Evolutionary conservation across 1,139 yeast species (phyloP).

Genomic region (Candida glucosophila): DNA sequence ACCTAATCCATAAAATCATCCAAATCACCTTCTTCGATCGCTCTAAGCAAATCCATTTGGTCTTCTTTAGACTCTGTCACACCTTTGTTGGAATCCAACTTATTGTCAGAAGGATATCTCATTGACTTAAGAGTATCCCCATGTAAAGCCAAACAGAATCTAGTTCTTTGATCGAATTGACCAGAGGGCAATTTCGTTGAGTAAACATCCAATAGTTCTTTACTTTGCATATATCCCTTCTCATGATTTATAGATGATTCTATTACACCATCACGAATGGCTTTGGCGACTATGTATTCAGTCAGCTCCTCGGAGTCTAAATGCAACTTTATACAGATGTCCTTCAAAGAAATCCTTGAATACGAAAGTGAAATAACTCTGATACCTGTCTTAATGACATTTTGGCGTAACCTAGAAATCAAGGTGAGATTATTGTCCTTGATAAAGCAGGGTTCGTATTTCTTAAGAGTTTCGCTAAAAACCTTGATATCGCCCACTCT

Average conservation of each 20-base stretch:
- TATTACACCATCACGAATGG: slow-evolving; percentile 95
- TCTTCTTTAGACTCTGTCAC: slow-evolving; percentile 30
- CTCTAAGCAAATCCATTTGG: slow-evolving; percentile 37
- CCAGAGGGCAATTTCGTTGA: slow-evolving; percentile 82
- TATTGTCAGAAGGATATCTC: slow-evolving; percentile 68
- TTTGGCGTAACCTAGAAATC: slow-evolving; percentile 86
- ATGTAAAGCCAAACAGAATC: slow-evolving; percentile 83
- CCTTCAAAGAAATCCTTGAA: slow-evolving; percentile 84
- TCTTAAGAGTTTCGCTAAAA: slow-evolving; percentile 66
- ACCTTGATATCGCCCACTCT: slow-evolving; percentile 81
- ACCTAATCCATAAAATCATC: slow-evolving; percentile 39
- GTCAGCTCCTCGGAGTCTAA: slow-evolving; percentile 93
- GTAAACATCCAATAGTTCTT: slow-evolving; percentile 78
- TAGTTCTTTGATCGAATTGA: slow-evolving; percentile 88
- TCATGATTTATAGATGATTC: slow-evolving; percentile 92
- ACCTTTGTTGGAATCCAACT: slow-evolving; percentile 18
- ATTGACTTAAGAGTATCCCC: slow-evolving; percentile 91
- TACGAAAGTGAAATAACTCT: slow-evolving; percentile 88
- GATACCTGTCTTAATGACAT: slow-evolving; percentile 96
- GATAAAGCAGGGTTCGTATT: slow-evolving; percentile 54
- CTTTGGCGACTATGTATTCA: slow-evolving; percentile 93
- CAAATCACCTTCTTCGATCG: slow-evolving; percentile 42
- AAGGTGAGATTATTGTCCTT: slow-evolving; percentile 79
- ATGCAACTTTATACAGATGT: slow-evolving; percentile 80
- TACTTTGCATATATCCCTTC: slow-evolving; percentile 85